Base-by-base conservation (phyloP, 495 filamentous ascomycete species). In the Penicillium ucsense region DNA sequence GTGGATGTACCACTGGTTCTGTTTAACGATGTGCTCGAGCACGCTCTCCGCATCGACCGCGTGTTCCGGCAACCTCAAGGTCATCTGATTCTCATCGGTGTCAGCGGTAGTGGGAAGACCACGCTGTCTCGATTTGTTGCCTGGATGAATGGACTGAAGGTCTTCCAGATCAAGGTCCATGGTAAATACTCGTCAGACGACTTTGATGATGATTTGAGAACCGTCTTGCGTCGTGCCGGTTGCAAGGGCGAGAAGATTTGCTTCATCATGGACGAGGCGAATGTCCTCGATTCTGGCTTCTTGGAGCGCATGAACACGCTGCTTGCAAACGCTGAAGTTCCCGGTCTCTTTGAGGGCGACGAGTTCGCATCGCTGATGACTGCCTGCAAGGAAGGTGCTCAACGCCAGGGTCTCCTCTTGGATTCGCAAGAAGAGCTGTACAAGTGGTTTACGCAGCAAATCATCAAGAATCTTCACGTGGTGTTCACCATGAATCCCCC, bases 401-500 rank as follows among this genome's bases (percentile, higher is more conserved):
- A 97, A 63, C 83, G 92, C 7, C 94, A 99, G 73, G 92, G 92
- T 8, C 71, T 95, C 37, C 78, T 97, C 38, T 79, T 97, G 1
- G 92, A 99, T 68, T 96, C 90, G 1, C 89, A 95, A 60, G 92
- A 99, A 71, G 92, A 99, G 69, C 75, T 97, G 2, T 97, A 99
- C 75, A 96, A 95, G 67, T 99, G 92, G 92, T 99, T 99, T 71
- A 99, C 94, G 0, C 86, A 94, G 49, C 92, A 99, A 67, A 97
- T 99, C 53, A 85, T 96, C 63, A 95, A 94, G 77, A 99, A 99
- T 60, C 68, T 99, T 36, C 92, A 99, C 60, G 94, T 99, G 47
- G 92, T 99, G 35, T 97, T 99, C 60, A 99, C 92, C 3, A 99
- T 99, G 92, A 99, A 99, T 65, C 92, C 92, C n/a, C 92, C 92